Percentiles rank a stretch among this genome's conserved stretches.
Evolutionary conservation across 1,139 yeast species (phyloP).

Genomic region (Diutina sp.): DNA sequence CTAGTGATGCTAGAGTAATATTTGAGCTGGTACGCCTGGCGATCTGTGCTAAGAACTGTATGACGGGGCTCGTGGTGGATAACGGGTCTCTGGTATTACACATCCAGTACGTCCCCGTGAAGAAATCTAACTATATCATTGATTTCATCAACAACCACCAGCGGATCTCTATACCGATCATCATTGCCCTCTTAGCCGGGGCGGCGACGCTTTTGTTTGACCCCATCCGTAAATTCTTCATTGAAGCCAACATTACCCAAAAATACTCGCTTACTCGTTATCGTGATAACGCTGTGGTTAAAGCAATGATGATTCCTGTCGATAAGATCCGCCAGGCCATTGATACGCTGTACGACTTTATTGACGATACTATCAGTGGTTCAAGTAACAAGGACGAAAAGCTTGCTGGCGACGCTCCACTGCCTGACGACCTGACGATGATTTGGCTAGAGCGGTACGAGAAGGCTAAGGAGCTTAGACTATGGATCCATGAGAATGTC

Average conservation of each 20-base stretch:
- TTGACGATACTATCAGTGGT: slow-evolving; percentile 5
- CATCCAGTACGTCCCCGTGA: slow-evolving; percentile 52
- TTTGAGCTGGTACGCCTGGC: slow-evolving; percentile 56
- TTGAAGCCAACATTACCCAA: neutral
- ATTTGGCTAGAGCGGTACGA: neutral
- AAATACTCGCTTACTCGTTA: slow-evolving; percentile 15
- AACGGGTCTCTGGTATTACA: slow-evolving; percentile 48
- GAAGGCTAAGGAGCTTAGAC: slow-evolving; percentile 25
- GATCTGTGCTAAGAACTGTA: slow-evolving; percentile 81
- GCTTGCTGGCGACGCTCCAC: neutral
- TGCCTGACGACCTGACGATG: neutral
- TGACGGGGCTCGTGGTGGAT: slow-evolving; percentile 58
- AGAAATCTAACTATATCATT: slow-evolving; percentile 37
- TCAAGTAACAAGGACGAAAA: neutral
- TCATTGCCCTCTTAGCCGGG: slow-evolving; percentile 18
- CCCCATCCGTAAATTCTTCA: slow-evolving; percentile 1
- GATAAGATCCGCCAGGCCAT: slow-evolving; percentile 13
- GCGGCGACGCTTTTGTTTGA: neutral
- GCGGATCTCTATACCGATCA: slow-evolving; percentile 57
- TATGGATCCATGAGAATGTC: slow-evolving; percentile 57
- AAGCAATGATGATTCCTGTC: slow-evolving; percentile 18
- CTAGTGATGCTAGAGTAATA: slow-evolving; percentile 29
- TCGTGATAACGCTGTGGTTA: slow-evolving; percentile 28
- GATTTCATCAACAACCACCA: slow-evolving; percentile 64
- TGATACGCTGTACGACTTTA: neutral